Evolutionary conservation across 495 filamentous ascomycete genomes (phyloP), one percentile per base, ranked within the genome.

Genomic region (Neurospora sp.): DNA sequence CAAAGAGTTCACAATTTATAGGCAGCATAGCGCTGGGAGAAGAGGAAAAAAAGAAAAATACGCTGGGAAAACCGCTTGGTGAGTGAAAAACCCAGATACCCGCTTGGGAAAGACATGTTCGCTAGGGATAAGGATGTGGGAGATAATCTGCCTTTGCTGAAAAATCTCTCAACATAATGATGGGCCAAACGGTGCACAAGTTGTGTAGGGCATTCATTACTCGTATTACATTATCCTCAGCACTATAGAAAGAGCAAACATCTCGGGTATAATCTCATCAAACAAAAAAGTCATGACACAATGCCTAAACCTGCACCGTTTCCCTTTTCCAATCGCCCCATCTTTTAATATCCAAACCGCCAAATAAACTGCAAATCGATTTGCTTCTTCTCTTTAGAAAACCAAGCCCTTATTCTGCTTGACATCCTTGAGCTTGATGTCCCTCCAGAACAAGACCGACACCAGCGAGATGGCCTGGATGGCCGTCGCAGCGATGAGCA

Each of bases 371-470:
- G 53, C 12, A 65, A 65, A 65, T 35, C 14, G 1, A 18, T 37
- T 37, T 18, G 35, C 27, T 65, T 37, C 6, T n/a, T 18, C 31
- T 35, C 31, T n/a, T 76, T n/a, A 78, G 8, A 78, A 39, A 4
- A 78, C 77, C 69, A 72, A 38, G 14, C 77, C 77, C 72, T 78
- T 78, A 27, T 74, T 73, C 71, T 85, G 82, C 78, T 87, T 86
- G 70, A 85, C 80, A 65, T 86, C 80, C 74, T 83, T 88, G 39
- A 90, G 81, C 73, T 85, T 85, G 72, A 90, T 87, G 72, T 90
- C 85, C 68, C 85, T 78, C 81, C 87, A 90, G 61, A 87, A 72
- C 20, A 81, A 45, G 18, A 87, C 83, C 70, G 77, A 82, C 8
- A 81, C 78, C 16, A 89, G 68, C 9, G 81, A 83, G n/a, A 89